Percentiles rank a stretch among this genome's conserved stretches.
Conservation (phyloP, 768 basidiomycete species). For the Pholiota molesta region DNA sequence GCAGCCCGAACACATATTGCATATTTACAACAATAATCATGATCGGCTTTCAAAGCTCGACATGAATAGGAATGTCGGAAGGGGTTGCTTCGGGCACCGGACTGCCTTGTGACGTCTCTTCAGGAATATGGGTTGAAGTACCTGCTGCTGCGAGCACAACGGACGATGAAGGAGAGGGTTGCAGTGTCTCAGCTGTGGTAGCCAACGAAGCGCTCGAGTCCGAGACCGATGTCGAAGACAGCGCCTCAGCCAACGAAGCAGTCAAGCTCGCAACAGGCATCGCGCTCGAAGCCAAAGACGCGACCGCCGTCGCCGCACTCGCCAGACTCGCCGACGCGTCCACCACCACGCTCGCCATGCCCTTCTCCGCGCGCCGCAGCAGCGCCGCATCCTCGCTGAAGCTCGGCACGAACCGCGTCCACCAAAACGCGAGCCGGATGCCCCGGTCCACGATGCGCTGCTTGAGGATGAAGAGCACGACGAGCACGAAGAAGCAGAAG, state of each 20-base stretch:
- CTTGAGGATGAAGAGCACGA: slow-evolving; percentile 86
- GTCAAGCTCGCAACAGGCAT: not conserved
- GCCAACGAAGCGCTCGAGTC: too few species aligned
- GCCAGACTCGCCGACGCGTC: not conserved
- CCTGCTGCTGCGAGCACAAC: not conserved
- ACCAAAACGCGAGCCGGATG: slow-evolving; percentile 82
- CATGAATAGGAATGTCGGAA: not conserved
- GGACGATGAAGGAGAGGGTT: not conserved
- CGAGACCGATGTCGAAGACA: not conserved
- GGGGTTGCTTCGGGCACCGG: not conserved
- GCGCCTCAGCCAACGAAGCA: not conserved
- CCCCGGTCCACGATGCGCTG: slow-evolving; percentile 83
- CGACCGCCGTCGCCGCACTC: slow-evolving; percentile 3
- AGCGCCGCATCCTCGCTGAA: slow-evolving; percentile 40
- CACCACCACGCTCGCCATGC: slow-evolving; percentile 16
- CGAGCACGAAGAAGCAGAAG: slow-evolving; percentile 81
- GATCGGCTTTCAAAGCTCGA: not conserved
- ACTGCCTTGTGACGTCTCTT: too few species aligned
- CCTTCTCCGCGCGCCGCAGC: slow-evolving; percentile 38
- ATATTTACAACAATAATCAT: slow-evolving; percentile 23
- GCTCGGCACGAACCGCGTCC: slow-evolving; percentile 76
- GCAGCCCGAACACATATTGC: slow-evolving; percentile 84
- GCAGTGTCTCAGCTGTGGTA: not conserved
- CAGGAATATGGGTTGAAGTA: not conserved
- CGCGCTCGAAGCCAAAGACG: slow-evolving; percentile 2